A percentile compares a stretch with the other conserved stretches of the same genome.
Conservation (phyloP, 2,329 filamentous ascomycete species). For the Falciphora oryzae region DNA sequence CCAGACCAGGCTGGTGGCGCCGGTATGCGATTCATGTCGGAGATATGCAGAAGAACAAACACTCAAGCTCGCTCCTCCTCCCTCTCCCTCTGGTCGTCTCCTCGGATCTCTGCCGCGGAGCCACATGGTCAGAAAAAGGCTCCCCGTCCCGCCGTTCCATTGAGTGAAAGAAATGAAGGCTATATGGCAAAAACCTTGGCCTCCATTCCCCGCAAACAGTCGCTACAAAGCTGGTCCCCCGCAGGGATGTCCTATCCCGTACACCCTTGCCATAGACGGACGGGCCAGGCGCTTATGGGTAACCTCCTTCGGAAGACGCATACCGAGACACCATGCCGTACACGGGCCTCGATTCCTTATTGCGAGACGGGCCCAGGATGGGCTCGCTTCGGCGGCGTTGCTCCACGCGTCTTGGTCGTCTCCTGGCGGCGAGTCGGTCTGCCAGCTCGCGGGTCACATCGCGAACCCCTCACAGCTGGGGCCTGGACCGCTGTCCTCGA, state of each 20-base stretch:
- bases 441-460: background rate
- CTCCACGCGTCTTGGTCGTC: background rate
- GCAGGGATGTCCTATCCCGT: background rate
- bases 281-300: background rate
- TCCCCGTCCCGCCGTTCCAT: slow-evolving; percentile 11
- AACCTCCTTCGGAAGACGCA: slow-evolving; percentile 21
- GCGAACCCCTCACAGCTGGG: background rate
- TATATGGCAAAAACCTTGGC: slow-evolving; percentile 12
- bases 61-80: background rate
- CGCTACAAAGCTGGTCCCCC: slow-evolving; percentile 9
- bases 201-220: slow-evolving; percentile 2
- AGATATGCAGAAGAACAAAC: background rate
- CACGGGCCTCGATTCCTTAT: slow-evolving; percentile 31
- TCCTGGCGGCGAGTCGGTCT: too few species aligned
- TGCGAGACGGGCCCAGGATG: slow-evolving; percentile 14
- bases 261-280: background rate
- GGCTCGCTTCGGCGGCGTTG: background rate
- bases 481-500: slow-evolving; percentile 5
- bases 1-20: background rate
- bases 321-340: slow-evolving; percentile 18
- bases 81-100: background rate
- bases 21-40: background rate
- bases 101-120: background rate
- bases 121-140: slow-evolving; percentile 4
- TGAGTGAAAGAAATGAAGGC: slow-evolving; percentile 8